Percentiles rank a stretch among this genome's conserved stretches.
Evolutionary conservation across 139 green algal genomes (phyloP).

Genomic region (Volvox africanus): DNA sequence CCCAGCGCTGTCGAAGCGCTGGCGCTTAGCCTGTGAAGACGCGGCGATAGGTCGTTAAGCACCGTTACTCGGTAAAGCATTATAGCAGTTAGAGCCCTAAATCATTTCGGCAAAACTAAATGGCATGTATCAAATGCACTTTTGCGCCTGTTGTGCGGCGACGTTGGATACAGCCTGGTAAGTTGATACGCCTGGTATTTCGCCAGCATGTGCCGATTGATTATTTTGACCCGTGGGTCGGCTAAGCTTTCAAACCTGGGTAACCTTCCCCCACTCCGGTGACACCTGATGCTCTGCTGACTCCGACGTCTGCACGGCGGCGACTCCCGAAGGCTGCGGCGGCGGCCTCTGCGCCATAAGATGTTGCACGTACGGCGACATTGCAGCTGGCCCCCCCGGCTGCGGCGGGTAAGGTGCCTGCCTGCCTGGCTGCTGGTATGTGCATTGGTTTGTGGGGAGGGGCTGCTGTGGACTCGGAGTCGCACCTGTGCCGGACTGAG

Average conservation of each 20-base stretch:
- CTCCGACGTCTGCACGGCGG: background rate
- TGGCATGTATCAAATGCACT: too few relatives aligned
- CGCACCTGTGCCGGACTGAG: background rate
- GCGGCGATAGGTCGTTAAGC: too few relatives aligned
- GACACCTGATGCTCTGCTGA: background rate
- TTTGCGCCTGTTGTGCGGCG: too few relatives aligned
- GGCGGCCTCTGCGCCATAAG: background rate
- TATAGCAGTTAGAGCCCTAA: too few relatives aligned
- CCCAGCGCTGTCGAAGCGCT: background rate
- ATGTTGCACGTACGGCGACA: background rate
- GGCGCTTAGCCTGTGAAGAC: background rate
- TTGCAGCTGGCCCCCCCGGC: background rate
- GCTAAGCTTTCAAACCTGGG: too few relatives aligned
- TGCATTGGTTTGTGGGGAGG: background rate
- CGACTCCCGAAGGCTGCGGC: background rate
- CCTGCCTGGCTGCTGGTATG: background rate
- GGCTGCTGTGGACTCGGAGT: background rate
- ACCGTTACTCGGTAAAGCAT: too few relatives aligned
- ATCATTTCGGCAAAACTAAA: too few relatives aligned
- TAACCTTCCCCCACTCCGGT: too few relatives aligned
- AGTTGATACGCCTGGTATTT: too few relatives aligned
- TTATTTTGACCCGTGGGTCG: too few relatives aligned
- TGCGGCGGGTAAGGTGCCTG: background rate
- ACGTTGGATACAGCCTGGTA: too few relatives aligned
- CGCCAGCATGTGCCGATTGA: too few relatives aligned